A percentile compares a stretch with the other conserved stretches of the same genome.
Conservation (phyloP, 805 yeast genomes). For the Yarrowia sp. region DNA sequence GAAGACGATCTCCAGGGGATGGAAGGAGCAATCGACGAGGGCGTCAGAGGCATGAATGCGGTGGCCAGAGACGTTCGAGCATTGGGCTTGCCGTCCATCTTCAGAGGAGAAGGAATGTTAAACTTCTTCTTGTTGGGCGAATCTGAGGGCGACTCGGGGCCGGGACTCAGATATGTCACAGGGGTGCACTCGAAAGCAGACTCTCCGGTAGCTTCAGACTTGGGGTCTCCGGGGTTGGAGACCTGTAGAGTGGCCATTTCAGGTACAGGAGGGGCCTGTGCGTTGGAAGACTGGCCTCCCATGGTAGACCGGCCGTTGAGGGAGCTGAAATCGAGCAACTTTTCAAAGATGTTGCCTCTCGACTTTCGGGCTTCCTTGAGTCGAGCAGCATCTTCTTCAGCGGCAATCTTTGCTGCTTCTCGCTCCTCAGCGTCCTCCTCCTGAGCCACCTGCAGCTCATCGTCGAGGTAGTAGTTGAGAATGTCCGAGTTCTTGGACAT, state of each 20-base stretch:
- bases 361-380: slow-evolving; percentile 35
- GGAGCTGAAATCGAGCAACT: slow-evolving; percentile 23
- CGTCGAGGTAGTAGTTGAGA: slow-evolving; percentile 31
- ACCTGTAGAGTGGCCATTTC: slow-evolving; percentile 5
- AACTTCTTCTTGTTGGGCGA: slow-evolving; percentile 26
- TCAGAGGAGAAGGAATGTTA: slow-evolving; percentile 20
- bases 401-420: slow-evolving; percentile 15
- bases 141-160: slow-evolving; percentile 24
- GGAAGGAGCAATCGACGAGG: slow-evolving; percentile 16
- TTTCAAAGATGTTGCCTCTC: slow-evolving; percentile 24
- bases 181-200: slow-evolving; percentile 11
- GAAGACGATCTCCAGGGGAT: slow-evolving; percentile 23
- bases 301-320: slow-evolving; percentile 23
- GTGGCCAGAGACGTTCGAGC: slow-evolving; percentile 37
- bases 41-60: slow-evolving; percentile 32
- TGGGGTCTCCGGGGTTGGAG: slow-evolving; percentile 12
- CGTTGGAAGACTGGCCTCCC: background rate
- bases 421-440: slow-evolving; percentile 30
- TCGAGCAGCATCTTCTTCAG: slow-evolving; percentile 23
- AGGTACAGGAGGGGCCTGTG: slow-evolving; percentile 3
- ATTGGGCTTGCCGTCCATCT: slow-evolving; percentile 36
- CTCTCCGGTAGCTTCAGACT: background rate
- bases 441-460: slow-evolving; percentile 30
- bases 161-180: slow-evolving; percentile 21
- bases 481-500: slow-evolving; percentile 33